These are phyloP conservation scores for Hansfordia pulvinata DNA, from an alignment of 2,329 filamentous ascomycete genomes.

Conservation along the genomic window DNA sequence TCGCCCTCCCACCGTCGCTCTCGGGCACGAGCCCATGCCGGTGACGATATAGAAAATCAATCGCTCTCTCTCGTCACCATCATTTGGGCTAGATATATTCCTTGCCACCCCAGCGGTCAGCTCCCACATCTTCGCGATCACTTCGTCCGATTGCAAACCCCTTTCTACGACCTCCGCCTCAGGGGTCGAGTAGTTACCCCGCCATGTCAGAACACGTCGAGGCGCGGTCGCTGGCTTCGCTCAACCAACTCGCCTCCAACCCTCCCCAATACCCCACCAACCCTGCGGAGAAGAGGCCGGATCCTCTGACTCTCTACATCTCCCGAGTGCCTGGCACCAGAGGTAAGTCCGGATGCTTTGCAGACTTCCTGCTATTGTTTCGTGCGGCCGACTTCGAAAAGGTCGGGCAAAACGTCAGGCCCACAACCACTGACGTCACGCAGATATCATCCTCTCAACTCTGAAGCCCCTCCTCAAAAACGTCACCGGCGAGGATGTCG, in stretches of 20 bases:
- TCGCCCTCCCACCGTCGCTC: too few relatives aligned
- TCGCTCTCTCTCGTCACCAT: too few relatives aligned
- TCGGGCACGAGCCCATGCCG: too few relatives aligned
- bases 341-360: conserved; percentile 37
- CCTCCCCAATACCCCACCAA: conserved; percentile 77
- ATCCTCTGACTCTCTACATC: conserved; percentile 77
- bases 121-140: too few relatives aligned
- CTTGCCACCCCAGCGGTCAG: too few relatives aligned
- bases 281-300: conserved; percentile 52
- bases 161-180: too few relatives aligned
- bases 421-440: conserved; percentile 6
- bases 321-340: conserved; percentile 82
- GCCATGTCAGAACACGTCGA: conserved; percentile 40
- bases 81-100: too few relatives aligned
- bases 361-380: neutral
- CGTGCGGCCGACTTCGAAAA: conserved; percentile 1
- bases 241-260: conserved; percentile 72
- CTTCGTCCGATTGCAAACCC: too few relatives aligned
- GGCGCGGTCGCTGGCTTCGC: conserved; percentile 67
- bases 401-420: too few relatives aligned
- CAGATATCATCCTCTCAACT: conserved; percentile 85
- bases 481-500: conserved; percentile 76
- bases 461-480: conserved; percentile 81
- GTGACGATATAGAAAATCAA: too few relatives aligned
- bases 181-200: too few relatives aligned